Evolutionary conservation across 768 basidiomycete species (phyloP).

Genomic region (Chalciporus piperatus): DNA sequence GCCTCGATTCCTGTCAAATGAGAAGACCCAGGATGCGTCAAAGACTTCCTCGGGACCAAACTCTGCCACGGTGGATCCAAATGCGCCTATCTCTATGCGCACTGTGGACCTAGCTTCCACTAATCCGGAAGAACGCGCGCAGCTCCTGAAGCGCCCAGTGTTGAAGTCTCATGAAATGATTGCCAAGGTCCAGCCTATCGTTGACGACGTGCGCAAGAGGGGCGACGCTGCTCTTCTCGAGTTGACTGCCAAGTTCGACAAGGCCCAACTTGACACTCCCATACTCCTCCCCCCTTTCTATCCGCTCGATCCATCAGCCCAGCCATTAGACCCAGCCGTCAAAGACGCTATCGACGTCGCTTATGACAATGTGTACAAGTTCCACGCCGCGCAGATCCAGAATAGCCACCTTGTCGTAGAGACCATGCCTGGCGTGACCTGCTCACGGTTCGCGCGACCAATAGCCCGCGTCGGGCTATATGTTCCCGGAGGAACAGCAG

Average conservation of each 20-base stretch:
- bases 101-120: conserved; percentile 56
- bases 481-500: conserved; percentile 95
- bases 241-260: conserved; percentile 92
- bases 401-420: conserved; percentile 74
- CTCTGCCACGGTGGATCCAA: conserved; percentile 18
- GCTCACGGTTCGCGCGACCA: conserved; percentile 92
- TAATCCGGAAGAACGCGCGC: conserved; percentile 52
- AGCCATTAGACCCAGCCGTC: conserved; percentile 60
- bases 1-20: conserved; percentile 56
- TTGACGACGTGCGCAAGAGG: conserved; percentile 75
- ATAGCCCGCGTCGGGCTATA: conserved; percentile 95
- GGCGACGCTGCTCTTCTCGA: conserved; percentile 88
- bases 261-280: conserved; percentile 64
- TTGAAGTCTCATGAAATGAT: conserved; percentile 66
- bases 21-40: conserved; percentile 23
- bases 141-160: conserved; percentile 84
- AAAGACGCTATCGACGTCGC: conserved; percentile 84
- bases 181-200: conserved; percentile 89
- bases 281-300: conserved; percentile 78
- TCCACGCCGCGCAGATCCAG: conserved; percentile 87
- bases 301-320: conserved; percentile 39
- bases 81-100: conserved; percentile 72
- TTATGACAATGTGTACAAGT: conserved; percentile 87
- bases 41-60: conserved; percentile 29
- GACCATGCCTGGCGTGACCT: conserved; percentile 97